Evolutionary conservation across 2,329 filamentous ascomycete species (phyloP).

Genomic region (Microcyclosporella mali): DNA sequence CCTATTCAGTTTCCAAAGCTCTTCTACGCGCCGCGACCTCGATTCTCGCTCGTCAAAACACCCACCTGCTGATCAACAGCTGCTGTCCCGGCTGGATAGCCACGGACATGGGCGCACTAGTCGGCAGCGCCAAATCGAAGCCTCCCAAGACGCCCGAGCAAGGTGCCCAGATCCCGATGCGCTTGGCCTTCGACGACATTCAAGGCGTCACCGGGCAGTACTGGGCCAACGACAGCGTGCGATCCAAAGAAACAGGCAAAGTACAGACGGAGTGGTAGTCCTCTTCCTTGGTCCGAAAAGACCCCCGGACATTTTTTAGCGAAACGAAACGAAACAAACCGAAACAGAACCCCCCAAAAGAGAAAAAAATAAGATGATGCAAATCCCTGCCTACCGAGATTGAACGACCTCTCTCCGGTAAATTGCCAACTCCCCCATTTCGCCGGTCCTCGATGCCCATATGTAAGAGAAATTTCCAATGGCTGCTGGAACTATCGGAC

Average conservation of each 20-base stretch:
- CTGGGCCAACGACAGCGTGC: slow-evolving; percentile 33
- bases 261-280: slow-evolving; percentile 17
- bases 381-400: no score
- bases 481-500: no score
- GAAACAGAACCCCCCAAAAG: no score
- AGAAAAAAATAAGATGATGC: no score
- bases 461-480: no score
- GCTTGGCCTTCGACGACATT: slow-evolving; percentile 33
- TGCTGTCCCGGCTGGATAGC: slow-evolving; percentile 36
- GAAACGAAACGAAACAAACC: no score
- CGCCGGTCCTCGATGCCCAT: no score
- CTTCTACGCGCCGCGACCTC: slow-evolving; percentile 30
- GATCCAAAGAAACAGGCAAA: slow-evolving; percentile 26
- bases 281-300: neutral
- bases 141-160: slow-evolving; percentile 33
- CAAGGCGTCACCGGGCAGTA: slow-evolving; percentile 30
- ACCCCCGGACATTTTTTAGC: neutral
- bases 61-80: slow-evolving; percentile 29
- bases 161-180: slow-evolving; percentile 32
- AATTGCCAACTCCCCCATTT: no score
- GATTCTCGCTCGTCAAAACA: slow-evolving; percentile 27
- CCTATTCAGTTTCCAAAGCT: slow-evolving; percentile 33
- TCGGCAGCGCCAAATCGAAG: slow-evolving; percentile 15
- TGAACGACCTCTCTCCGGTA: no score
- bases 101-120: slow-evolving; percentile 33